Conservation (phyloP, 768 basidiomycete genomes). For the Mycena filopes region DNA sequence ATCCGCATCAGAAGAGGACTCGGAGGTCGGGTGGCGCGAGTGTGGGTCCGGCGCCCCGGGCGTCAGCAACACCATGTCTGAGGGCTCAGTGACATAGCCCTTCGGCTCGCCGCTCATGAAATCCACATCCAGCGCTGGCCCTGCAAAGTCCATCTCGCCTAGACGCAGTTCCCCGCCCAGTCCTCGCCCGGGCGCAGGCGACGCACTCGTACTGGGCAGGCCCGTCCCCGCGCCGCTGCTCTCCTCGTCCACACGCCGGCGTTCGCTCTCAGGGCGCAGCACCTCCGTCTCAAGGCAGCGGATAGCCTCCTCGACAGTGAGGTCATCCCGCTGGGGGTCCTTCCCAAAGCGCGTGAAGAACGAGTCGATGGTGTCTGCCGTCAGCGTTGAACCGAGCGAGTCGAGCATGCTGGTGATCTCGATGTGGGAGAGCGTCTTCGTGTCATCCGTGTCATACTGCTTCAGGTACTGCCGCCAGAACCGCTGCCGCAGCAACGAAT, state of each 20-base stretch:
- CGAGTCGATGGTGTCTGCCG: slow-evolving; percentile 75
- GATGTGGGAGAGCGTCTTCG: slow-evolving; percentile 74
- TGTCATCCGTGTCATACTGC: slow-evolving; percentile 93
- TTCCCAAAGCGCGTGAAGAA: slow-evolving; percentile 85
- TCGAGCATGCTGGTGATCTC: slow-evolving; percentile 97
- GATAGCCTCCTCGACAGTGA: slow-evolving; percentile 85
- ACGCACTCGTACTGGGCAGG: slow-evolving; percentile 59
- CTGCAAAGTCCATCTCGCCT: slow-evolving; percentile 71
- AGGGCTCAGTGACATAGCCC: slow-evolving; percentile 55
- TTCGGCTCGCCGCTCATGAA: slow-evolving; percentile 29
- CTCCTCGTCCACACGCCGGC: slow-evolving; percentile 68
- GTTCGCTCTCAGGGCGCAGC: slow-evolving; percentile 76
- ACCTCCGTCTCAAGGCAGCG: slow-evolving; percentile 88
- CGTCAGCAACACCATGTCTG: slow-evolving; percentile 46
- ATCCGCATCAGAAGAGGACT: slow-evolving; percentile 58
- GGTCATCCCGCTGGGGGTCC: slow-evolving; percentile 69
- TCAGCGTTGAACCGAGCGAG: slow-evolving; percentile 94
- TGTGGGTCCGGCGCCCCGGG: slow-evolving; percentile 20
- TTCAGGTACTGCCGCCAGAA: slow-evolving; percentile 92
- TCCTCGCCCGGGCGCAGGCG: slow-evolving; percentile 55
- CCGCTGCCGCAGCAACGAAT: slow-evolving; percentile 87
- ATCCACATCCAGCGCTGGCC: slow-evolving; percentile 52
- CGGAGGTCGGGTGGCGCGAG: slow-evolving; percentile 45
- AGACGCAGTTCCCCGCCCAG: slow-evolving; percentile 57
- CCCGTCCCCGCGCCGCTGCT: slow-evolving; percentile 48